phyloP scores from a whole-genome alignment of 2,329 filamentous ascomycete genomes.

The Trematosphaeria pertusa region DNA sequence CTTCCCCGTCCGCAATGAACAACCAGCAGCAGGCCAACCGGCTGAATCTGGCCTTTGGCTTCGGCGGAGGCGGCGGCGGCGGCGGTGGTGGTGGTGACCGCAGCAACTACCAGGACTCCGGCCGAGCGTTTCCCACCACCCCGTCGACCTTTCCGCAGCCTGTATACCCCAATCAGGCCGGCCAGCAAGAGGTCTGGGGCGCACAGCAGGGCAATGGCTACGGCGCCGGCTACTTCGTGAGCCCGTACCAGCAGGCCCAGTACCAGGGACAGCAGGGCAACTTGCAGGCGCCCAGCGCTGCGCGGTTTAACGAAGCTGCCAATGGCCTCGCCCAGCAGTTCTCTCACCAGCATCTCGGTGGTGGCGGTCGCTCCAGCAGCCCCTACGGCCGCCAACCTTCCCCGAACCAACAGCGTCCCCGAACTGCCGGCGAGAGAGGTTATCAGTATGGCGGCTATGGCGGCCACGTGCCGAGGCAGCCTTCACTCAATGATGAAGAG shows the following conservation, averaged over 20 bases:
- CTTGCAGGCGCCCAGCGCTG: slow-evolving; percentile 58
- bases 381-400: slow-evolving; percentile 74
- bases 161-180: slow-evolving; percentile 69
- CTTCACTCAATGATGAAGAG: slow-evolving; percentile 64
- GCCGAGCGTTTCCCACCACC: slow-evolving; percentile 68
- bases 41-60: slow-evolving; percentile 61
- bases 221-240: slow-evolving; percentile 56
- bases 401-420: slow-evolving; percentile 74
- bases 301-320: slow-evolving; percentile 77
- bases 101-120: slow-evolving; percentile 52
- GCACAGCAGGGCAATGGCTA: slow-evolving; percentile 54
- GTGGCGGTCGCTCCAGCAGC: slow-evolving; percentile 69
- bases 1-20: slow-evolving; percentile 37
- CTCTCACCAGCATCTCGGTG: slow-evolving; percentile 89
- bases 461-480: slow-evolving; percentile 69
- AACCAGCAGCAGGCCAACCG: slow-evolving; percentile 52
- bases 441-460: slow-evolving; percentile 71
- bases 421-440: slow-evolving; percentile 76
- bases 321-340: slow-evolving; percentile 95
- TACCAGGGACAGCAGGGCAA: slow-evolving; percentile 59
- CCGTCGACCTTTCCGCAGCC: slow-evolving; percentile 97
- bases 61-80: slow-evolving; percentile 44
- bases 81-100: slow-evolving; percentile 42
- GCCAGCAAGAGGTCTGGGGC: slow-evolving; percentile 68
- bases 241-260: slow-evolving; percentile 53